These are phyloP conservation scores for Lagenaria siceraria DNA, from an alignment of 306 rosid species.

Conservation along the genomic window DNA sequence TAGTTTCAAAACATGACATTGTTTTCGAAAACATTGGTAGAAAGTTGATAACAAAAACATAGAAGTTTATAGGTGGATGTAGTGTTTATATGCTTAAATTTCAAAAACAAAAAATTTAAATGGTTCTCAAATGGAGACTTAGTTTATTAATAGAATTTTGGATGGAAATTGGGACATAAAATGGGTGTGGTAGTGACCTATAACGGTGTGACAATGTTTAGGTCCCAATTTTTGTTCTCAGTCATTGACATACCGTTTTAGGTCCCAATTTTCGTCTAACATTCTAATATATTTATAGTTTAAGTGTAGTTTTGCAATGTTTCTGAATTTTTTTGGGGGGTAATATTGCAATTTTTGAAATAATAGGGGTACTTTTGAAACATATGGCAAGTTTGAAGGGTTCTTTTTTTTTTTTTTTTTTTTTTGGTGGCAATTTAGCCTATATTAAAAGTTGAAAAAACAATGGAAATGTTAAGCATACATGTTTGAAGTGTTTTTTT, in stretches of 20 bases:
- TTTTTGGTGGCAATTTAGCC: not conserved
- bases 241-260: too few species aligned
- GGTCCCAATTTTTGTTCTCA: too few species aligned
- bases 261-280: too few species aligned
- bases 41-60: not conserved
- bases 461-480: not conserved
- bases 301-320: too few species aligned
- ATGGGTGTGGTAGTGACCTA: too few species aligned
- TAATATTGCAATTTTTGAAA: not conserved
- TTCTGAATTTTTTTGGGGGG: not conserved
- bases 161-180: too few species aligned
- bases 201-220: too few species aligned
- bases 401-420: too few species aligned
- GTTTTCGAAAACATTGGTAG: not conserved
- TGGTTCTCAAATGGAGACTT: not conserved
- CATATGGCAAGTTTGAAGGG: too few species aligned
- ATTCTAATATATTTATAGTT: too few species aligned
- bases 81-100: not conserved
- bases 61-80: not conserved
- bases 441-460: not conserved
- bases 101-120: not conserved
- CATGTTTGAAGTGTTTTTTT: not conserved
- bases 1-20: not conserved
- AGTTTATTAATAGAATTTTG: not conserved
- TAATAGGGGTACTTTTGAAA: not conserved